Conservation (phyloP, 2,329 filamentous ascomycete genomes). For the Aaosphaeria pasadenensis region DNA sequence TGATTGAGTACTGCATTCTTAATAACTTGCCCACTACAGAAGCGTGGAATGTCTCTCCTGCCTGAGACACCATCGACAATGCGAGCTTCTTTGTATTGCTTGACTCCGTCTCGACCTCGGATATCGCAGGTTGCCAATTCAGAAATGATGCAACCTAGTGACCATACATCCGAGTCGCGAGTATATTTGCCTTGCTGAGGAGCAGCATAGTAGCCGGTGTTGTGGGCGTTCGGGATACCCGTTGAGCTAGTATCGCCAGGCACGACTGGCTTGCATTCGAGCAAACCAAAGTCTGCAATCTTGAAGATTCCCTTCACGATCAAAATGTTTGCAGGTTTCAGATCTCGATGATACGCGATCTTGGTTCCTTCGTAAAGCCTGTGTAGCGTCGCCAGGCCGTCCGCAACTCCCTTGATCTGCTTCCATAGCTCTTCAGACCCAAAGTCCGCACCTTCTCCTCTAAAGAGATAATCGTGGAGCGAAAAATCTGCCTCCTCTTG, state of each 20-base stretch:
- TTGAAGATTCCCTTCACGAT: conserved; percentile 9
- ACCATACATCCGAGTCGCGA: conserved; percentile 10
- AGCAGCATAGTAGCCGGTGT: conserved; percentile 9
- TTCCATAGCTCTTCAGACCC: conserved; percentile 10
- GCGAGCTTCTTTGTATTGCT: conserved; percentile 7
- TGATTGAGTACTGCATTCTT: not conserved
- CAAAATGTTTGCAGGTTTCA: conserved; percentile 12
- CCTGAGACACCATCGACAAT: conserved; percentile 1
- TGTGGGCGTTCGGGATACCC: conserved; percentile 8
- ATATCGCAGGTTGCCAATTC: conserved; percentile 9
- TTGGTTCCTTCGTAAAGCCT: conserved; percentile 7
- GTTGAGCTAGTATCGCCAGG: conserved; percentile 2
- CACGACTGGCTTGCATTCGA: conserved; percentile 7
- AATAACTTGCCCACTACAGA: not conserved
- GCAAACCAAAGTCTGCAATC: conserved; percentile 12
- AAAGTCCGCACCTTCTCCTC: conserved; percentile 4
- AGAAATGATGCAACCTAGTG: conserved; percentile 9
- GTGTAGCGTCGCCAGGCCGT: conserved; percentile 8
- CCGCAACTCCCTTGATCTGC: conserved; percentile 9
- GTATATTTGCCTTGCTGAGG: conserved; percentile 9
- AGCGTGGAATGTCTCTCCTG: conserved; percentile 1
- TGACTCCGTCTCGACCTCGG: conserved; percentile 6
- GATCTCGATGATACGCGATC: conserved; percentile 11
- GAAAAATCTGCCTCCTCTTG: conserved; percentile 8
- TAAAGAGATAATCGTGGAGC: conserved; percentile 8